Evolutionary conservation across 371 early-diverging fungal genomes (phyloP).

Genomic region (Capillidium rhysosporum): DNA sequence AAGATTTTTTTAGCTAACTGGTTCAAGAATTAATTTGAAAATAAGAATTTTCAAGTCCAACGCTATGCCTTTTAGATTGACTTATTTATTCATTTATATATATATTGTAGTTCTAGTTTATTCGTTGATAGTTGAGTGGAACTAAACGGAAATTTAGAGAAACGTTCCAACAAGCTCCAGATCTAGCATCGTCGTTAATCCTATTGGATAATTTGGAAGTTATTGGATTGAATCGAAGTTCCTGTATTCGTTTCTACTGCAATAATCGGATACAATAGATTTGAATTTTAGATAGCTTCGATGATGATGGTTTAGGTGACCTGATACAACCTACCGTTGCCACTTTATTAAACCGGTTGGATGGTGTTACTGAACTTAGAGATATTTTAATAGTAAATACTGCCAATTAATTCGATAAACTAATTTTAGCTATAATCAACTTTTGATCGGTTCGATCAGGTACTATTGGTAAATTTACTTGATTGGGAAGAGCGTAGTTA

Average conservation of each 20-base stretch:
- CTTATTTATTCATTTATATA: background rate
- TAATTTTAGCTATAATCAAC: constrained; percentile 58
- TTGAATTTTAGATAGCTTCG: constrained; percentile 21
- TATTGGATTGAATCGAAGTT: constrained; percentile 57
- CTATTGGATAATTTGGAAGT: constrained; percentile 85
- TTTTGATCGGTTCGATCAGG: constrained; percentile 56
- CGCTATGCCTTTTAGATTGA: background rate
- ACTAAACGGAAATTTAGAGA: constrained; percentile 60
- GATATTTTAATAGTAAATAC: constrained; percentile 65
- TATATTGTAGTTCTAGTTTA: constrained; percentile 37
- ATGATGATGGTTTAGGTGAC: constrained; percentile 30
- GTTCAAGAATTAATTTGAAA: constrained; percentile 25
- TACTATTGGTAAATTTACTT: background rate
- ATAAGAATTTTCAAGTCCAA: background rate
- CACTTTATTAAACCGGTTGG: constrained; percentile 58
- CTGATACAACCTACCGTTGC: constrained; percentile 58
- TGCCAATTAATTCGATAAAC: constrained; percentile 47
- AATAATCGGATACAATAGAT: background rate
- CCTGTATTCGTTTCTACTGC: background rate
- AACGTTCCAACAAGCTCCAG: constrained; percentile 66
- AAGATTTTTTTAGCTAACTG: constrained; percentile 66
- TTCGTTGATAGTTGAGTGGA: constrained; percentile 78
- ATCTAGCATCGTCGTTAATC: constrained; percentile 65
- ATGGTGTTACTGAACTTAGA: constrained; percentile 40
- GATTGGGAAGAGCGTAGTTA: background rate